Percentiles rank a stretch among this genome's conserved stretches.
These are phyloP conservation scores for Cucurbita moschata DNA, from an alignment of 306 rosid genomes.

Conservation along the genomic window DNA sequence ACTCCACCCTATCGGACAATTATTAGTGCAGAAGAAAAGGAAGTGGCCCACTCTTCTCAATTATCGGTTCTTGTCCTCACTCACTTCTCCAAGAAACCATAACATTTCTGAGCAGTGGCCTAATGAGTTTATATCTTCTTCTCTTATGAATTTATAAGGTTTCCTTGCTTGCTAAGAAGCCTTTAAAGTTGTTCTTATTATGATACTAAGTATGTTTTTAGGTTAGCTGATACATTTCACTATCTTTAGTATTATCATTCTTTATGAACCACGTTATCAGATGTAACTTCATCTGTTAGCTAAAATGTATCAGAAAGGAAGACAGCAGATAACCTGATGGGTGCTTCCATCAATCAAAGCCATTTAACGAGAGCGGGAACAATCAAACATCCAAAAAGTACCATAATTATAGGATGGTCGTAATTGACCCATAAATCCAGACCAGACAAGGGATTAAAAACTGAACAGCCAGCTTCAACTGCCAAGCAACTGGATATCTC, in stretches of 20 bases:
- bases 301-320: neutral
- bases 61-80: neutral
- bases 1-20: neutral
- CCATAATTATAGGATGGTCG: neutral
- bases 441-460: neutral
- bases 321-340: neutral
- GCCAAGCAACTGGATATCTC: slow-evolving; percentile 7
- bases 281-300: neutral
- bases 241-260: too few species aligned
- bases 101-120: neutral
- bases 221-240: neutral
- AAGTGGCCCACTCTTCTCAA: slow-evolving; percentile 6
- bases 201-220: neutral
- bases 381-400: neutral
- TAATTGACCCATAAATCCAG: neutral
- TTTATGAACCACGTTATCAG: neutral
- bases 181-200: too few species aligned
- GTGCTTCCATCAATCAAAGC: neutral
- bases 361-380: neutral
- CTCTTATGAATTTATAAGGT: neutral
- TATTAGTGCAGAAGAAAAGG: neutral
- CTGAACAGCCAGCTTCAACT: neutral
- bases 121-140: neutral
- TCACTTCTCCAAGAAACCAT: neutral
- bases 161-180: too few species aligned